Percentiles rank a stretch among this genome's conserved stretches.
These are phyloP conservation scores for Phytophthora hibernalis DNA, from an alignment of 352 stramenopile genomes.

Conservation along the genomic window DNA sequence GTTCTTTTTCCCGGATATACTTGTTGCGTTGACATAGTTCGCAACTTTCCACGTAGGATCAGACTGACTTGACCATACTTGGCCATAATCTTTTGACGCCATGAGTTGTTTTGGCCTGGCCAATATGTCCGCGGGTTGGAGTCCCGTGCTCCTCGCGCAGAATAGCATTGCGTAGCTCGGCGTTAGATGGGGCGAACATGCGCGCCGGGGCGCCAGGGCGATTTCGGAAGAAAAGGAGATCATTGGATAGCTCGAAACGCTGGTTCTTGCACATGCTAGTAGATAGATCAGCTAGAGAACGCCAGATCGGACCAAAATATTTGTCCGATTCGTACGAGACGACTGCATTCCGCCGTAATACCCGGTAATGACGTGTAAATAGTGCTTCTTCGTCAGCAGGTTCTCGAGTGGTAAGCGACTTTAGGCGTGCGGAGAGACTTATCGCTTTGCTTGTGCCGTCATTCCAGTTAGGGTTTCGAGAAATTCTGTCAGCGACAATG, in stretches of 20 bases:
- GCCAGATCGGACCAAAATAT: neutral
- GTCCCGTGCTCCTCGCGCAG: conserved; percentile 9
- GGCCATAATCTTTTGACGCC: conserved; percentile 17
- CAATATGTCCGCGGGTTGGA: neutral
- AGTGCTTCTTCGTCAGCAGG: neutral
- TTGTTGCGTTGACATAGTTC: conserved; percentile 20
- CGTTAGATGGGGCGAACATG: neutral
- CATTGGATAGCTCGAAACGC: neutral
- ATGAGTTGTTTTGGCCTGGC: conserved; percentile 7
- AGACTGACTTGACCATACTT: neutral
- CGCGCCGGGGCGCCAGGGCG: conserved; percentile 3
- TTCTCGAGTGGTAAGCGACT: neutral
- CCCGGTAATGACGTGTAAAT: neutral
- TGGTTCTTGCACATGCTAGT: neutral
- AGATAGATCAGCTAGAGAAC: neutral
- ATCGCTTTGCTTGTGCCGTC: neutral
- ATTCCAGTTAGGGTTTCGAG: neutral
- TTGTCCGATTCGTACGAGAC: neutral
- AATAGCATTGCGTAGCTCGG: neutral
- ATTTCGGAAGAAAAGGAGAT: conserved; percentile 2
- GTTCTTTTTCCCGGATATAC: neutral
- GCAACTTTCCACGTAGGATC: conserved; percentile 10
- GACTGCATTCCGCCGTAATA: neutral
- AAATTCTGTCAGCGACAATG: neutral
- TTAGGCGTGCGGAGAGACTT: neutral